Conservation (phyloP, 345 rosid species). For the Eucalyptus sp. region DNA sequence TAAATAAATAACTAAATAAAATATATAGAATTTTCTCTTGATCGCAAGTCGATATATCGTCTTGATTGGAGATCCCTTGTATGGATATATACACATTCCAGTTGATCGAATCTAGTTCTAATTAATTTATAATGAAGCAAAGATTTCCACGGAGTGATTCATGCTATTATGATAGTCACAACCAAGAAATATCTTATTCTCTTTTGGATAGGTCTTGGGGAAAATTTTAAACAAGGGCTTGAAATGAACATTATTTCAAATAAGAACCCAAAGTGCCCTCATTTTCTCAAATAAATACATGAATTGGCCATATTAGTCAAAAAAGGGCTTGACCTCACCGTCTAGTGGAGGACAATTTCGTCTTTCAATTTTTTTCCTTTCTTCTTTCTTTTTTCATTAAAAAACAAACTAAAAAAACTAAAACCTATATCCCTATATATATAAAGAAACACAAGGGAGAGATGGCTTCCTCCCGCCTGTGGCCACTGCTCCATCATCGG, state of each 20-base stretch:
- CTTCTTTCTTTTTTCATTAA: no score
- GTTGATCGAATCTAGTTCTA: not conserved
- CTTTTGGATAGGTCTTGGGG: not conserved
- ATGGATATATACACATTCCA: accelerated
- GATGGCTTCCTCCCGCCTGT: accelerated
- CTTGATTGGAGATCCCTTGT: not conserved
- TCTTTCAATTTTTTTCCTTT: no score
- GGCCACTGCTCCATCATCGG: accelerated
- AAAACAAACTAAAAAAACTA: no score
- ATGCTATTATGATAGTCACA: not conserved
- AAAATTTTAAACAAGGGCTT: accelerated
- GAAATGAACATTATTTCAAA: no score
- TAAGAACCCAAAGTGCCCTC: accelerated
- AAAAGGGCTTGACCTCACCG: accelerated
- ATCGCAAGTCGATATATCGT: not conserved
- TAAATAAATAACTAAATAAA: not conserved
- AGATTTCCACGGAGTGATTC: accelerated
- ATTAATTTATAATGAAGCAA: not conserved
- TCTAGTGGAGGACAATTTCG: no score
- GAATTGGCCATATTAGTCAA: accelerated
- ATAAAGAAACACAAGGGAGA: no score
- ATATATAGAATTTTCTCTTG: not conserved
- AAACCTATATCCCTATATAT: no score
- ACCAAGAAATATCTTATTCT: not conserved
- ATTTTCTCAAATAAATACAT: accelerated